Percentiles rank a stretch among this genome's conserved stretches.
Conservation (phyloP, 495 filamentous ascomycete species). For the Antarctomyces pellizariae region DNA sequence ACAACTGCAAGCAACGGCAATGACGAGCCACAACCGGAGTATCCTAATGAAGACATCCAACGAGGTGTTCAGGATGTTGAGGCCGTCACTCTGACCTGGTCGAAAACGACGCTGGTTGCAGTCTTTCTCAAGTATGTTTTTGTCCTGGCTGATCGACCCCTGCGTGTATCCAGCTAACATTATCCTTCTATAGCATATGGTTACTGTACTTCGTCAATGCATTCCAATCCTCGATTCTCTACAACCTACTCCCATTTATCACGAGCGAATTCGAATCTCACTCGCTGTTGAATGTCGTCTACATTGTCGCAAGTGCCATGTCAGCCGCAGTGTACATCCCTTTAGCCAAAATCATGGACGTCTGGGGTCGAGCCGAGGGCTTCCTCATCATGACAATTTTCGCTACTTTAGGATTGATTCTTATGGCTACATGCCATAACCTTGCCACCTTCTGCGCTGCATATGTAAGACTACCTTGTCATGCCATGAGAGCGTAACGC, state of each 20-base stretch:
- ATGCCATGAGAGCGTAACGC: constrained; percentile 9
- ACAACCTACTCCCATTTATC: constrained; percentile 20
- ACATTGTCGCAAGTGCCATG: constrained; percentile 21
- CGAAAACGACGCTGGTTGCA: constrained; percentile 16
- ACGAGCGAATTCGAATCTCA: constrained; percentile 23
- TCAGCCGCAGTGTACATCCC: constrained; percentile 26
- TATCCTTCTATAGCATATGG: constrained; percentile 22
- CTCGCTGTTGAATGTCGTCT: constrained; percentile 23
- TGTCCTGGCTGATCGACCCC: not conserved
- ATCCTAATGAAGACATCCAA: constrained; percentile 1
- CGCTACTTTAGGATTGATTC: constrained; percentile 20
- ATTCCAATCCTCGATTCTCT: constrained; percentile 19
- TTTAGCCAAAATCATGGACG: constrained; percentile 29
- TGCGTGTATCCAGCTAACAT: constrained; percentile 15
- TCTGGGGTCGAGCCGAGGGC: constrained; percentile 23
- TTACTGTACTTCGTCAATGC: constrained; percentile 27
- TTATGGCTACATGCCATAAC: constrained; percentile 27
- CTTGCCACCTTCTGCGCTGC: constrained; percentile 26
- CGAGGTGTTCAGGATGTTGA: constrained; percentile 20
- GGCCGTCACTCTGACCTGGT: constrained; percentile 20
- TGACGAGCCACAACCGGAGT: too few species aligned
- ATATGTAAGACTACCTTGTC: constrained; percentile 26
- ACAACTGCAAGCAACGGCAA: too few species aligned
- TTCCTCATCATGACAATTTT: constrained; percentile 18
- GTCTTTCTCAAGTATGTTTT: constrained; percentile 18